Conservation (phyloP, 345 rosid species). For the Capsella bursapastoris region DNA sequence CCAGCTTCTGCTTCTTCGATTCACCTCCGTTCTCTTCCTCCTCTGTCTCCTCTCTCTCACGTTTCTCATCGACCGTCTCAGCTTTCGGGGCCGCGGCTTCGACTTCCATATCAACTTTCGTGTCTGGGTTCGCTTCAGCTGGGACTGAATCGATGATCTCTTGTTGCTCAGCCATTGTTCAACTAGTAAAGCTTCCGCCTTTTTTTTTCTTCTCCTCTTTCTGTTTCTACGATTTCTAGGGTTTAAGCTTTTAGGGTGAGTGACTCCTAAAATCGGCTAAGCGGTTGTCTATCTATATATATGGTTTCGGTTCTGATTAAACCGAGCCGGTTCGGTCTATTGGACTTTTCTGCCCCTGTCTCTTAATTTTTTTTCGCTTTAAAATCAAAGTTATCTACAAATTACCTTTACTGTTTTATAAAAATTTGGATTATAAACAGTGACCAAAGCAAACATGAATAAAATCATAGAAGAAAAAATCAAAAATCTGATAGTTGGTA, state of each 20-base stretch:
- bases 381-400: not conserved
- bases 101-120: constrained; percentile 50
- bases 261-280: constrained; percentile 24
- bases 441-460: too few relatives aligned
- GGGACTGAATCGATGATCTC: constrained; percentile 43
- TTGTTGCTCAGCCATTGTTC: constrained; percentile 50
- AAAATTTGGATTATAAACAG: not conserved
- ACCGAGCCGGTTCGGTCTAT: constrained; percentile 26
- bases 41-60: constrained; percentile 47
- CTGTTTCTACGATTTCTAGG: constrained; percentile 24
- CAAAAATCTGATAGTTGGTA: too few relatives aligned
- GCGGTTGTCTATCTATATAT: constrained; percentile 8
- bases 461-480: too few relatives aligned
- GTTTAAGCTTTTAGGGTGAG: constrained; percentile 40
- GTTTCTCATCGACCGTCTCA: constrained; percentile 44
- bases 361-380: not conserved
- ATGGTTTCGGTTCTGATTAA: not conserved
- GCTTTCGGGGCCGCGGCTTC: constrained; percentile 39
- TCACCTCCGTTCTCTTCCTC: constrained; percentile 42
- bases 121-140: constrained; percentile 29
- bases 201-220: constrained; percentile 21
- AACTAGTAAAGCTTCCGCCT: constrained; percentile 32
- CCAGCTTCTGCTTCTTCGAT: constrained; percentile 66
- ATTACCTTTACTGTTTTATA: not conserved
- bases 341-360: not conserved